Base-by-base conservation (phyloP, 768 basidiomycete genomes). In the Agrocybe pediades region DNA sequence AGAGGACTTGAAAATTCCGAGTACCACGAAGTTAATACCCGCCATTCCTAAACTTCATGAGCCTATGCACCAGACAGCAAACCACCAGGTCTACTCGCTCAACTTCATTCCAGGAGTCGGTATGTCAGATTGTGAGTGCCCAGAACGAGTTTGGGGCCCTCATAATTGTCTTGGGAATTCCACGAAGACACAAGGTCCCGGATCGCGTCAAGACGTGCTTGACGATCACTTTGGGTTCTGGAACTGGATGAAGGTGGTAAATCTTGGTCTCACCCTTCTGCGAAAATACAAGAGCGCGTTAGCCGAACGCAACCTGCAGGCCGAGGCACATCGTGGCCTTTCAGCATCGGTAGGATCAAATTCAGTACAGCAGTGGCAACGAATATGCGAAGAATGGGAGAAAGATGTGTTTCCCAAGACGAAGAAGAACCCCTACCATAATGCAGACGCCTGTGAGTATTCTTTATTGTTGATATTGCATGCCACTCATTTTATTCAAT, bases 351-450 rank as follows among this genome's bases (percentile, higher is more conserved):
- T 36, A 4, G 3, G 13, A 15, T n/a, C 33, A 13, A 3, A 26
- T 6, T 9, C 41, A 2, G 2, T 49, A 4, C 11, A 21, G 7
- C 9, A 24, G 6, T 49, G 48, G 48, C 36, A 41, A 15, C 19
- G 15, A 15, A 49, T 49, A 30, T 53, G 54, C n/a, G 33, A 36
- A n/a, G n/a, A n/a, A n/a, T 6, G 56, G 60, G 60, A 61, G 1
- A 9, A 27, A 1, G 56, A 55, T 8, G 13, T 3, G 1, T 55
- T 47, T 25, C 60, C 56, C n/a, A 61, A 55, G 33, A 36, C 3
- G 17, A 43, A 46, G 13, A 51, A 40, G 11, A 61, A 58, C 44
- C 60, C 60, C 1, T 61, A 61, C 26, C n/a, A 53, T 23, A 16
- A 8, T 2, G 7, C 20, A 9, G 17, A 40, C 23, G 1, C 13